Evolutionary conservation across 148 eudicot genomes (phyloP).

Genomic region (Pouteria glomerata): DNA sequence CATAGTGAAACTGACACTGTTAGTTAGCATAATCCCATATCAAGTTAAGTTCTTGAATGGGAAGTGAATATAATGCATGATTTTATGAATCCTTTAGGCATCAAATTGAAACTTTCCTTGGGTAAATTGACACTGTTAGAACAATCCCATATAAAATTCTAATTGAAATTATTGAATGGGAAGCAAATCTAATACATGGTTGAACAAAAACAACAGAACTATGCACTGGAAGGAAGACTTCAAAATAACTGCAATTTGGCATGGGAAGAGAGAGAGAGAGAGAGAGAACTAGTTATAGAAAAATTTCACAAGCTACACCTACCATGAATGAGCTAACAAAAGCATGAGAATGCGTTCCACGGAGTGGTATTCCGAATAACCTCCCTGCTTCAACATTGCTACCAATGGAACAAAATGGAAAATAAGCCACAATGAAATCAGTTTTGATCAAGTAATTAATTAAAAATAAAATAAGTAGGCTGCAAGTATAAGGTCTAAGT

Average conservation of each 20-base stretch:
- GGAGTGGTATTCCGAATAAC: conserved; percentile 89
- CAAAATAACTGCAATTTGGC: too few relatives aligned
- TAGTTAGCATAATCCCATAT: neutral
- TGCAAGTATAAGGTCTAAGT: neutral
- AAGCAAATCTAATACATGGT: neutral
- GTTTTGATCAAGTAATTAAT: neutral
- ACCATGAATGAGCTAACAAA: conserved; percentile 83
- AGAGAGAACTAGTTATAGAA: too few relatives aligned
- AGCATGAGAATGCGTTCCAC: conserved; percentile 97
- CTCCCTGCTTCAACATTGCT: conserved; percentile 94
- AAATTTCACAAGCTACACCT: neutral
- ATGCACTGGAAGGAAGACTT: too few relatives aligned
- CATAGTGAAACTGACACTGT: too few relatives aligned
- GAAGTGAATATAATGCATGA: neutral
- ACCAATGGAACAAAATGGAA: conserved; percentile 16
- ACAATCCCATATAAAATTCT: too few relatives aligned
- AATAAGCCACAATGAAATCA: conserved; percentile 7
- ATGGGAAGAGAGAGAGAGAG: too few relatives aligned
- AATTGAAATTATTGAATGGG: too few relatives aligned
- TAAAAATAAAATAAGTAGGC: neutral
- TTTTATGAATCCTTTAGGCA: too few relatives aligned
- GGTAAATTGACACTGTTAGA: too few relatives aligned
- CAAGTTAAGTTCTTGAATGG: too few relatives aligned
- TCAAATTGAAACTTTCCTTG: too few relatives aligned
- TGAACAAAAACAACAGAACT: neutral